Base-by-base conservation (phyloP, 495 filamentous ascomycete species). In the Aspergillus steynii region DNA sequence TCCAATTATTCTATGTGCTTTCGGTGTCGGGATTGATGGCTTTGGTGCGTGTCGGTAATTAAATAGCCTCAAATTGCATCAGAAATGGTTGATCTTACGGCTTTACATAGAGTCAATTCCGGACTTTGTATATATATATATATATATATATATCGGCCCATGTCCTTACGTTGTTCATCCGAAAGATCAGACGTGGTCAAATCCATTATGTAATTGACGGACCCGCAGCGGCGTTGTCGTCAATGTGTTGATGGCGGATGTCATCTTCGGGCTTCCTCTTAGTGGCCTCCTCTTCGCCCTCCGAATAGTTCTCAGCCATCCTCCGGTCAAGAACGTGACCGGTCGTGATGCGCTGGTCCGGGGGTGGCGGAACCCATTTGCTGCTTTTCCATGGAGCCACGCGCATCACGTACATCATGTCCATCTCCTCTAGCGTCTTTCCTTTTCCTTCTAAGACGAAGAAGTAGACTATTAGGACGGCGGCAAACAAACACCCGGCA, bases 321-420 rank as follows among this genome's bases (percentile, higher is more conserved):
- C 62, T 52, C 15, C 65, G 71, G 50, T 75, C 71, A 58, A 73
- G 71, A 4, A 75, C 55, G 47, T 75, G 64, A 20, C 58, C 69
- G 2, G 72, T 75, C 4, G 70, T 73, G 14, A 75, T 56, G n/a
- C 61, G 68, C 15, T 75, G 54, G 46, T 75, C 67, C 14, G 72
- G 72, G 29, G 65, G 60, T 4, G 72, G 72, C 2, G 72, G 62
- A 25, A 62, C 55, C 71, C 71, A 73, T 49, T 67, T 66, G 58
- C 68, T 69, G 45, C 81, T 85, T 63, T 84, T 83, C 81, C 84
- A 86, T 3, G 90, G 86, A 69, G 79, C 80, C 29, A 92, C 80
- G 29, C 81, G 73, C 52, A 85, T 68, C 45, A 90, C 71, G 64
- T 93, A 93, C 90, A 95, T 93, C 4, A 85, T 91, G 73, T 95